Evolutionary conservation across 805 yeast species (phyloP), one percentile per base, ranked within the genome.

Genomic region (Candida qinlingensis): DNA sequence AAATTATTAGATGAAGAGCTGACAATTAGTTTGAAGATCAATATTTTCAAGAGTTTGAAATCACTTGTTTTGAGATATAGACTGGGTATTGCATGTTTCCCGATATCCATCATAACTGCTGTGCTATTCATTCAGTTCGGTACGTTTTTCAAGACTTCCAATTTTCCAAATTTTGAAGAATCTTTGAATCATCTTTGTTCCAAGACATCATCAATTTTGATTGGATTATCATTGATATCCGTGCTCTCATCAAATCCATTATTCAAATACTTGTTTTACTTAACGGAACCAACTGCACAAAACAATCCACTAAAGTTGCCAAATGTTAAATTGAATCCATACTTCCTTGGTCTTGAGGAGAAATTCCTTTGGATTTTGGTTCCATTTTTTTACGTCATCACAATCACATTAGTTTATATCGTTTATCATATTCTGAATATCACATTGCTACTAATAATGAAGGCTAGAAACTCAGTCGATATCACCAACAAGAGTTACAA

Each of bases 61-160:
- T 72, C 85, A 54, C 66, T 91, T 42, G 83, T 87, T 5, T 70
- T 90, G 55, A 73, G 96, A 48, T 92, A 86, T 64, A 74, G 99
- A 58, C 73, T 92, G 11, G 80, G 87, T 1, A 69, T 85, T 38
- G 83, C 87, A 4, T 75, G 90, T 1, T 74, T 86, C 46, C 90
- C 96, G 4, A 70, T 84, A 1, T 78, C 80, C 37, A 69, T 86
- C 13, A 73, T 83, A 1, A 65, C 80, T 0, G 48, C 79, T 13
- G 75, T 77, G 0, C 54, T 85, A 41, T 57, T 77, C 3, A 57
- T 79, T 25, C 97, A 91, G 62, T 69, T 85, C 45, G 57, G 57
- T 35, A 55, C 59, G 19, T 83, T 73, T 58, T 60, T 69, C 45
- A 52, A 65, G 34, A 64, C 66, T 26, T 69, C 64, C 3, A 57